Percentiles rank a stretch among this genome's conserved stretches.
Conservation (phyloP, 768 basidiomycete species). For the Scleroderma citrinum region DNA sequence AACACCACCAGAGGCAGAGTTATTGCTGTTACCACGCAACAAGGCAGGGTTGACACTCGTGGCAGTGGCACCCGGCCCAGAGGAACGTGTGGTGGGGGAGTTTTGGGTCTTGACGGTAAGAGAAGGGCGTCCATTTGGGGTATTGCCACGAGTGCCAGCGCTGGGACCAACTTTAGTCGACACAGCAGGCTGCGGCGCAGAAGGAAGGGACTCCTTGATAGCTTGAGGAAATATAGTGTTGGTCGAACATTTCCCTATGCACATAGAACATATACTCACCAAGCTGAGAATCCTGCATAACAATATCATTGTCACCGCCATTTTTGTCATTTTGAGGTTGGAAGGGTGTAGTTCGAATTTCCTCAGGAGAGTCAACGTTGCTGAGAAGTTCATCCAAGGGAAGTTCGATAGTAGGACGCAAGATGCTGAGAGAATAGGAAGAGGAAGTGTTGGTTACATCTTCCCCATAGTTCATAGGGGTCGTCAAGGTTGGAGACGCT, state of each 20-base stretch:
- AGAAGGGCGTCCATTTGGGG: slow-evolving; percentile 45
- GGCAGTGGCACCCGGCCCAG: slow-evolving; percentile 61
- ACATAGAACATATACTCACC: slow-evolving; percentile 3
- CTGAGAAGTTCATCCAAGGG: slow-evolving; percentile 76
- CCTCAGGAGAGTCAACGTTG: slow-evolving; percentile 23
- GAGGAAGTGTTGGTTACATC: slow-evolving; percentile 43
- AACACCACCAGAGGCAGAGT: slow-evolving; percentile 47
- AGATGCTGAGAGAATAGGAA: slow-evolving; percentile 53
- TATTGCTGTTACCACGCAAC: slow-evolving; percentile 25
- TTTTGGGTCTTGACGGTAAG: slow-evolving; percentile 56
- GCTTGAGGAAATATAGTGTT: slow-evolving; percentile 27
- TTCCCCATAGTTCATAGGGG: slow-evolving; percentile 72
- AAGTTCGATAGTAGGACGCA: slow-evolving; percentile 78
- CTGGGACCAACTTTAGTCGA: slow-evolving; percentile 55
- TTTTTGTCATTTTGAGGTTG: slow-evolving; percentile 6
- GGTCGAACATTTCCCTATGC: slow-evolving; percentile 6
- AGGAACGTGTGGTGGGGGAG: slow-evolving; percentile 40
- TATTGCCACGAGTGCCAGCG: slow-evolving; percentile 43
- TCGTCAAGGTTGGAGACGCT: slow-evolving; percentile 61
- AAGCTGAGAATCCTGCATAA: slow-evolving; percentile 24
- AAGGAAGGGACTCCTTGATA: slow-evolving; percentile 29
- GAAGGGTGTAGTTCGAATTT: slow-evolving; percentile 1
- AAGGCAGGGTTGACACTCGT: slow-evolving; percentile 48
- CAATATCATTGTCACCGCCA: slow-evolving; percentile 15
- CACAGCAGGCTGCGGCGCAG: slow-evolving; percentile 45